These are phyloP conservation scores for Russula sp. DNA, from an alignment of 768 basidiomycete species.

Conservation along the genomic window DNA sequence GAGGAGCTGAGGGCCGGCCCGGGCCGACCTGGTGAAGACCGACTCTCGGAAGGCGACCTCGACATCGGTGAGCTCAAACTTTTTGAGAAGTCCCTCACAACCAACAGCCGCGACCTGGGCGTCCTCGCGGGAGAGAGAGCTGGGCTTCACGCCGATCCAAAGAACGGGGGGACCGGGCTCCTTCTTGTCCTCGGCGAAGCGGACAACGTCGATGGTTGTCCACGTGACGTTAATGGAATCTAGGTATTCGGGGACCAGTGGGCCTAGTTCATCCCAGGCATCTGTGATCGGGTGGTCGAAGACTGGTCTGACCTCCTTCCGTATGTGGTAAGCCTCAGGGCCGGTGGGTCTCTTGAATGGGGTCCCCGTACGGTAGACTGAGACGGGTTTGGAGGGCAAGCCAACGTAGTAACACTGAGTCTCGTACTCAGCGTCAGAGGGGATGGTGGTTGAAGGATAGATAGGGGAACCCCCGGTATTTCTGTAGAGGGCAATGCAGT, in stretches of 20 bases:
- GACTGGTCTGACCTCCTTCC: conserved; percentile 26
- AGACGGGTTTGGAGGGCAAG: background rate
- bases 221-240: conserved; percentile 27
- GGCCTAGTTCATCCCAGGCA: conserved; percentile 25
- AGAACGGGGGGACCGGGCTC: conserved; percentile 24
- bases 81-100: conserved; percentile 26
- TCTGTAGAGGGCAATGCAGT: too few relatives aligned
- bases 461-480: too few relatives aligned
- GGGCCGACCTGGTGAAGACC: background rate
- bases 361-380: background rate
- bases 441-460: too few relatives aligned
- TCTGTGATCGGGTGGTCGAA: conserved; percentile 26
- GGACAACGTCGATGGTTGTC: conserved; percentile 29
- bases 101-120: conserved; percentile 26
- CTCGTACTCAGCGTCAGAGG: too few relatives aligned
- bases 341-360: background rate
- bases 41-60: conserved; percentile 33
- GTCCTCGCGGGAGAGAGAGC: conserved; percentile 20
- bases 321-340: background rate
- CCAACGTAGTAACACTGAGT: background rate
- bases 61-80: conserved; percentile 28
- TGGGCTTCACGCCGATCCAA: conserved; percentile 31
- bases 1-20: conserved; percentile 28
- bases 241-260: conserved; percentile 24
- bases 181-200: conserved; percentile 27